Evolutionary conservation across 306 rosid genomes (phyloP).

Genomic region (Betula pendula): DNA sequence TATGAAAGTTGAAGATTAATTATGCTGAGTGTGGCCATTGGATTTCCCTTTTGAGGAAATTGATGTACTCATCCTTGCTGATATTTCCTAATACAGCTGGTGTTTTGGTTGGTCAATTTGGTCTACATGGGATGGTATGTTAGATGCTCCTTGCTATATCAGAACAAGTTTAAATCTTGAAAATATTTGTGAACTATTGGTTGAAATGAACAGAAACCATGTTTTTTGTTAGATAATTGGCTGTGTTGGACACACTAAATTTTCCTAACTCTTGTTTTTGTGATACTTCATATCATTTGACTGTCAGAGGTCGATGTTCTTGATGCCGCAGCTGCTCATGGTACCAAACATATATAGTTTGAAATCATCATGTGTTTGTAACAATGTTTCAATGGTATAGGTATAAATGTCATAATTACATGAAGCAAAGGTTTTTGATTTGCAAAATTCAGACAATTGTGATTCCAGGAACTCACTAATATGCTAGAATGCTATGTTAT

Average conservation of each 20-base stretch:
- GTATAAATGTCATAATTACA: neutral
- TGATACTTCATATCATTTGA: neutral
- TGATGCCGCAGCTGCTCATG: neutral
- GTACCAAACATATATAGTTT: neutral
- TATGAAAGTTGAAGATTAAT: neutral
- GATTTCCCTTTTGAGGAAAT: neutral
- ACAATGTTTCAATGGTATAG: neutral
- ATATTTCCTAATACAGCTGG: neutral
- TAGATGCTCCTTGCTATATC: neutral
- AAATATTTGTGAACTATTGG: neutral
- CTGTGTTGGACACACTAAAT: neutral
- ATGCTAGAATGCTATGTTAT: neutral
- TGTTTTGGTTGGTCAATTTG: neutral
- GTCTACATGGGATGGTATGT: neutral
- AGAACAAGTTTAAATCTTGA: neutral
- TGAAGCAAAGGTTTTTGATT: neutral
- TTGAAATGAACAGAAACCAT: neutral
- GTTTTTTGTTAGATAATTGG: neutral
- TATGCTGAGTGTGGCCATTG: neutral
- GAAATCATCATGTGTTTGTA: neutral
- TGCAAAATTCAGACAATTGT: neutral
- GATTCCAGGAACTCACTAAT: neutral
- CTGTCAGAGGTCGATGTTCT: neutral
- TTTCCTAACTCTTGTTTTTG: neutral
- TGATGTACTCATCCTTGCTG: neutral